Evolutionary conservation across 129 eudicot genomes (phyloP), one percentile per base, ranked within the genome.

Genomic region (Mikania micrantha): DNA sequence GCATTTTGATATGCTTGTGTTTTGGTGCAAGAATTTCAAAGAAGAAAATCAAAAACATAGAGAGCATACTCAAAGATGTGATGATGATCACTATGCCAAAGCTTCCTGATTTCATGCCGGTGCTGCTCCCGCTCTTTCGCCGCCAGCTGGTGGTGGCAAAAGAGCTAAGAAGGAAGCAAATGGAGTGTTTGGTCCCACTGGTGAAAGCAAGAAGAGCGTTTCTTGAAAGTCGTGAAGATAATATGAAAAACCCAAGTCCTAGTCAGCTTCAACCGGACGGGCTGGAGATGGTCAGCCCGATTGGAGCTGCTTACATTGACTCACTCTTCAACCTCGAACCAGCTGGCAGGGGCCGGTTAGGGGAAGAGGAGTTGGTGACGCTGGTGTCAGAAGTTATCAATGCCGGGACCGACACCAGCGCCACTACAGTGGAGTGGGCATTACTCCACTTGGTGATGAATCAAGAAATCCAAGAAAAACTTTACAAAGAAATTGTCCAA

Each of bases 361-460:
- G 87, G 12, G 98, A 88, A 34, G 96, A 80, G 44, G 98, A 88
- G 76, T 78, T 93, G 4, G 92, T 93, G 40, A 93, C 98, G 1
- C 85, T 93, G 5, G 82, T 78, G 64, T 93, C 98, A 0, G 98
- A 93, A 61, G 84, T 85, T 2, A 93, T 93, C 39, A 88, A 87
- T 29, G 98, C 98, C 7, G 98, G 96, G 10, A 93, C 98, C 0
- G 98, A 93, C 60, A 93, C 98, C 3, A 93, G 90, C 71, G 98
- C 98, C 39, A 93, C 96, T 12, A 49, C 91, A 1, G 73, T 84
- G 0, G 98, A 93, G 21, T 93, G 98, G 98, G 98, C 98, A 5
- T 52, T 93, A 41, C 83, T 93, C 8, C 92, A 86, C 42, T 69
- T 93, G 69, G 96, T 93, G 8, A 52, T 56, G 64, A 74, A 93